Conservation (phyloP, 768 basidiomycete species). For the Amanita jacksonii region DNA sequence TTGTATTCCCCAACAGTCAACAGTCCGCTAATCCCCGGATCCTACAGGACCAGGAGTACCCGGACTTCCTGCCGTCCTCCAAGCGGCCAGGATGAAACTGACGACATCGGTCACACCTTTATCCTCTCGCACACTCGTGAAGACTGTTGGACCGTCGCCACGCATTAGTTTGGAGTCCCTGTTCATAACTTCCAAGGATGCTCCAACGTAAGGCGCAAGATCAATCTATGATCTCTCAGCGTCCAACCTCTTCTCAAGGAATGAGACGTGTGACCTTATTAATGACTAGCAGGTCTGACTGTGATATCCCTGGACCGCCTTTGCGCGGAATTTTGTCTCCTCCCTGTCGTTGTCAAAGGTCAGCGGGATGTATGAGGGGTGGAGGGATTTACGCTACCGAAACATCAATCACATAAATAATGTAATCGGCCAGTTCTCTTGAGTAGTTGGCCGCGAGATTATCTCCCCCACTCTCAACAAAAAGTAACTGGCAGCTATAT, state of each 20-base stretch:
- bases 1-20: not conserved
- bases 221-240: constrained; percentile 53
- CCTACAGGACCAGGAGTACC: constrained; percentile 46
- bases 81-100: constrained; percentile 78
- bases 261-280: constrained; percentile 64
- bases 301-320: constrained; percentile 95
- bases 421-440: constrained; percentile 93
- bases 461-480: constrained; percentile 96
- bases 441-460: constrained; percentile 97
- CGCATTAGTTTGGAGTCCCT: constrained; percentile 91
- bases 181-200: constrained; percentile 91
- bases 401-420: constrained; percentile 88
- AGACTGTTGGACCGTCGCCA: constrained; percentile 88
- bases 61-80: constrained; percentile 74
- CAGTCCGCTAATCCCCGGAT: constrained; percentile 16
- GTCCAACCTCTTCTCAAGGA: not conserved
- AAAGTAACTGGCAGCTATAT: constrained; percentile 81
- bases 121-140: constrained; percentile 72
- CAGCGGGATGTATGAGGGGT: not conserved
- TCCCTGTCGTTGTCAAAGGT: constrained; percentile 49
- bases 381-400: constrained; percentile 32
- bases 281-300: constrained; percentile 88
- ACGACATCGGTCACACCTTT: constrained; percentile 78
- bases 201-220: constrained; percentile 85
- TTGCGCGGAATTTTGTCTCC: constrained; percentile 98